A percentile compares a stretch with the other conserved stretches of the same genome.
Evolutionary conservation across 164 flowering plant genomes (phyloP).

Genomic region (Warburgia ugandensis): DNA sequence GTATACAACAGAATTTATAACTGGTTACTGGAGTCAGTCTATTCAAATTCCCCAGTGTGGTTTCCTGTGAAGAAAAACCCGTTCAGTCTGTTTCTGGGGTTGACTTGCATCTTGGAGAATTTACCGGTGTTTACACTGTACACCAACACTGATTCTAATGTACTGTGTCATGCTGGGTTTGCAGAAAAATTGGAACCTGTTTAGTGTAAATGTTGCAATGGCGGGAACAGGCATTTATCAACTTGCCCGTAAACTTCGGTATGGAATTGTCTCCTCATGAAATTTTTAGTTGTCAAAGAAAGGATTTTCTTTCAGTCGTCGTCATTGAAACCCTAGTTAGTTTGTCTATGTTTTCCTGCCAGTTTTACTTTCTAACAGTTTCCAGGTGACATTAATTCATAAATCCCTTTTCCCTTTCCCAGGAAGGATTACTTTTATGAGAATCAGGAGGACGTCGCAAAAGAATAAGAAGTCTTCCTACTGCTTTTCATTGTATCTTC

Average conservation of each 20-base stretch:
- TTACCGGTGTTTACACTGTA: neutral
- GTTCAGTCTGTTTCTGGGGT: too few relatives aligned
- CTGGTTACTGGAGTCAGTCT: too few relatives aligned
- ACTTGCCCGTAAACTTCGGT: constrained; percentile 54
- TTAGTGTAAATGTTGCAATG: constrained; percentile 67
- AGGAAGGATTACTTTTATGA: constrained; percentile 46
- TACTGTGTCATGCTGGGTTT: constrained; percentile 2
- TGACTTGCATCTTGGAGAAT: too few relatives aligned
- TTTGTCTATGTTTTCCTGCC: neutral
- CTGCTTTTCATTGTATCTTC: neutral
- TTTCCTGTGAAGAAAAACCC: neutral
- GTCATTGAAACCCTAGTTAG: neutral
- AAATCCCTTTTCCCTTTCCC: neutral
- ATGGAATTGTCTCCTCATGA: constrained; percentile 2
- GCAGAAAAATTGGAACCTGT: constrained; percentile 77
- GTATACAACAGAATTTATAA: too few relatives aligned
- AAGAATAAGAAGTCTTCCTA: constrained; percentile 26
- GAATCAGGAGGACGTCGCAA: constrained; percentile 26
- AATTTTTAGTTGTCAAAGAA: neutral
- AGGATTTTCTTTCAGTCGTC: neutral
- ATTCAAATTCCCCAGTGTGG: too few relatives aligned
- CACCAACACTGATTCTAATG: constrained; percentile 1
- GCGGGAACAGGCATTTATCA: constrained; percentile 71
- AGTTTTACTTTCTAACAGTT: neutral
- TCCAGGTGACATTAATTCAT: neutral